Evolutionary conservation across 345 rosid genomes (phyloP).

Genomic region (Salix udensis): DNA sequence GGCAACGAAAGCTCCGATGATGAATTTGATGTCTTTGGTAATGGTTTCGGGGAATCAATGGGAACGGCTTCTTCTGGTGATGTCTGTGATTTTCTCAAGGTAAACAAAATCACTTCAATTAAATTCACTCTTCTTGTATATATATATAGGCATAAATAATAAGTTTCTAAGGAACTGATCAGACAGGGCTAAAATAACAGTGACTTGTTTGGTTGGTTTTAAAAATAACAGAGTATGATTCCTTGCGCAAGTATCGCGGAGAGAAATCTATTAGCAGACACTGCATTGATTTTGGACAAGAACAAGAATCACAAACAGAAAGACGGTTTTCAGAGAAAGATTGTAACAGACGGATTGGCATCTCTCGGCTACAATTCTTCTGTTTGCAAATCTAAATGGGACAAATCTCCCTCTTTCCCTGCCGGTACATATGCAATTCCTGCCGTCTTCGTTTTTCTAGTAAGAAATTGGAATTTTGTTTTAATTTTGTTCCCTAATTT

Average conservation of each 20-base stretch:
- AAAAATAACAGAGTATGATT: conserved; percentile 53
- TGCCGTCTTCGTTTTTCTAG: neutral
- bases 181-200: neutral
- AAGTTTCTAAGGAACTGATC: neutral
- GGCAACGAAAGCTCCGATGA: conserved; percentile 77
- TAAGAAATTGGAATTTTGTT: neutral
- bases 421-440: conserved; percentile 43
- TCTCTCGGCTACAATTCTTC: conserved; percentile 67
- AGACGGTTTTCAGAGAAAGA: conserved; percentile 59
- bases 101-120: conserved; percentile 15
- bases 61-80: conserved; percentile 43
- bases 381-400: conserved; percentile 96
- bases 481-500: conserved; percentile 4
- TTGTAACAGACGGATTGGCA: conserved; percentile 53
- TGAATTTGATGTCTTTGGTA: conserved; percentile 55
- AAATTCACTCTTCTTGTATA: neutral
- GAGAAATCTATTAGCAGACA: conserved; percentile 78
- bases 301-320: conserved; percentile 62
- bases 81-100: conserved; percentile 65
- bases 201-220: neutral
- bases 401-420: conserved; percentile 59
- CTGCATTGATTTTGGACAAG: conserved; percentile 73
- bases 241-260: conserved; percentile 64
- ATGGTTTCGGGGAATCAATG: conserved; percentile 38
- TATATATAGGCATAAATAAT: no score